Evolutionary conservation across 108 stramenopile genomes (phyloP), one percentile per base, ranked within the genome.

Genomic region (Aurantiochytrium sp.): DNA sequence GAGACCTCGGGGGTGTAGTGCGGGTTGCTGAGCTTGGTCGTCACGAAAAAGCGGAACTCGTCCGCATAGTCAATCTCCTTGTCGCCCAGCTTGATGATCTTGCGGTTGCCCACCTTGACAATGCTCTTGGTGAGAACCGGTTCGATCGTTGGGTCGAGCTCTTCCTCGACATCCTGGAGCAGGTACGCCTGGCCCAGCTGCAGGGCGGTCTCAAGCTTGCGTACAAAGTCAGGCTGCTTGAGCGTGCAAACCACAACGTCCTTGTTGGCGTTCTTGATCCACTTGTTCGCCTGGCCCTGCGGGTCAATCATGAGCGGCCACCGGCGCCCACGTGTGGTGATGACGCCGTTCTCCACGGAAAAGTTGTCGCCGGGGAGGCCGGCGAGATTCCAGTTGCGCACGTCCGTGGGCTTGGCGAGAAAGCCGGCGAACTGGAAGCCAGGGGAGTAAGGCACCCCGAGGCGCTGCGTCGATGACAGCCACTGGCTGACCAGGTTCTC

Each of bases 231-330:
- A 52, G 92, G 92, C 68, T 88, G 91, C 68, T 94, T 94, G 53
- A 94, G 91, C 34, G 94, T 93, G 22, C 92, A 90, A 17, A 94
- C 90, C 19, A 81, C 53, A 53, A 94, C 73, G 5, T 34, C 50
- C 12, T 89, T 92, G 68, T 94, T 92, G 91, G 93, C 90, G 10
- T 89, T 90, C 87, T 90, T 89, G 37, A 94, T 87, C 94, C 94
- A 94, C 50, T 90, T 91, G 81, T 94, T 94, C 27, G 94, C 94
- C 91, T 94, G 94, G 19, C 90, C 90, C 87, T 92, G 91, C 27
- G 94, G 94, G 42, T 94, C 94, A 45, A 94, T 92, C 93, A 94
- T 94, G 30, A 94, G 90, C 34, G 94, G 94, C 94, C 94, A 94
- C 17, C 94, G 86, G 27, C 90, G 87, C 3, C 93, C 93, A 12